These are phyloP conservation scores for Entelexis paramagnoliae DNA, from an alignment of 1,139 yeast species.

Conservation along the genomic window DNA sequence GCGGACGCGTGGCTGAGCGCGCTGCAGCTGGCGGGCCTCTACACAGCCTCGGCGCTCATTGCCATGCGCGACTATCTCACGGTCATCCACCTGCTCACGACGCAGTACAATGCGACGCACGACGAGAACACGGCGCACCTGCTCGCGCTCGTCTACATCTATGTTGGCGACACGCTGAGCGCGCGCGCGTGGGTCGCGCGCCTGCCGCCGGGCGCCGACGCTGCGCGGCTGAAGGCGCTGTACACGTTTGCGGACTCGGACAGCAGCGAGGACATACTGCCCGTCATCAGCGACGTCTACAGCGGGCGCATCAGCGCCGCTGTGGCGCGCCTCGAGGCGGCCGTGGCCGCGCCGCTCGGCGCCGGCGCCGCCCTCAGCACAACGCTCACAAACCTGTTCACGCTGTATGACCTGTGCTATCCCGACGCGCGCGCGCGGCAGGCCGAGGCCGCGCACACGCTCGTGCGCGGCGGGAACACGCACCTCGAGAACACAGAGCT, in stretches of 20 bases:
- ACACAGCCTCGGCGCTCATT: constrained; percentile 30
- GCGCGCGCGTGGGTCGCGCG: constrained; percentile 22
- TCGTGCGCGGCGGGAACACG: neutral
- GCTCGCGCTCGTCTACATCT: constrained; percentile 15
- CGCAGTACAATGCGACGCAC: constrained; percentile 23
- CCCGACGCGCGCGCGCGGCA: constrained; percentile 9
- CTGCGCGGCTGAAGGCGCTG: constrained; percentile 8
- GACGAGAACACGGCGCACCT: constrained; percentile 7
- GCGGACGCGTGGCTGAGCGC: constrained; percentile 12
- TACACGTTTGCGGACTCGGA: constrained; percentile 19
- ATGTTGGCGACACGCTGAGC: constrained; percentile 21
- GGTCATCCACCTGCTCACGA: constrained; percentile 28
- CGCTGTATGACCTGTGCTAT: constrained; percentile 19
- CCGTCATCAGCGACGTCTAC: constrained; percentile 14
- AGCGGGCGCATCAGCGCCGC: constrained; percentile 17
- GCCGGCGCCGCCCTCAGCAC: neutral
- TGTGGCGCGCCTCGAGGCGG: constrained; percentile 10
- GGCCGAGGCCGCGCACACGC: neutral
- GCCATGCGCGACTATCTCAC: constrained; percentile 30
- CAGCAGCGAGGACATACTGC: constrained; percentile 6
- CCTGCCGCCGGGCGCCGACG: neutral
- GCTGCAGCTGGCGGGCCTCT: constrained; percentile 23
- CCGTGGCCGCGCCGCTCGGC: neutral
- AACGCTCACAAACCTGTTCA: constrained; percentile 16
- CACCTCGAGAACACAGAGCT: constrained; percentile 5